Base-by-base conservation (phyloP, 306 rosid species). In the Vigna nakashimae region DNA sequence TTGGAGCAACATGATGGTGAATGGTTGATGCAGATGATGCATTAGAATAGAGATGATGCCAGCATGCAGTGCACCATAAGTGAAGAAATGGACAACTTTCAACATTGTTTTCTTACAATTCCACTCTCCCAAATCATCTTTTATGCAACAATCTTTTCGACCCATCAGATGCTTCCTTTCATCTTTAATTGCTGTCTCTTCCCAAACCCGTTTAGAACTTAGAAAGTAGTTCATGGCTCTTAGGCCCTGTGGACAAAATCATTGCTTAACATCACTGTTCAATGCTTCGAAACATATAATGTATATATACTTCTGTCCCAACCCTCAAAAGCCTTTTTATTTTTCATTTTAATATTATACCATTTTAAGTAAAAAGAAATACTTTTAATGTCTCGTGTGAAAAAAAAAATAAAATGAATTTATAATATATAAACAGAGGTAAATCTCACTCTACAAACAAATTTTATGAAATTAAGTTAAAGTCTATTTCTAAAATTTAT, bases 1-100 rank as follows among this genome's bases (percentile, higher is more conserved):
- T 63, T 84, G 71, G 53, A 75, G 73, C 65, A 80, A 53, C 92
- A 87, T 53, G 78, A 92, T 87, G 28, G 79, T 82, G 59, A 84
- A 10, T 12, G n/a, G 69, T 14, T 38, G 50, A 40, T 64, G 63
- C 11, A 58, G 70, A 84, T 46, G 24, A 46, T 74, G 84, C 42
- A 30, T 46, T 30, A 48, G 49, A 36, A 0, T 3, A 30, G 36
- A 83, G 74, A 84, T 82, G 69, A 69, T 79, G 77, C 49, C 8
- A 55, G 84, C 87, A 79, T 69, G 87, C 86, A 69, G 46, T 42
- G 63, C 62, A 58, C 50, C 75, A 53, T 59, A 69, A 75, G 68
- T 60, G 24, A 82, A 60, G 65, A 65, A 59, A 30, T 79, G 42
- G 57, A 42, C 51, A 73, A 5, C 77, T 42, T 65, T 7, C 30